Percentiles rank a stretch among this genome's conserved stretches.
These are phyloP conservation scores for Pseudoperonospora humuli DNA, from an alignment of 352 stramenopile species.

Conservation along the genomic window DNA sequence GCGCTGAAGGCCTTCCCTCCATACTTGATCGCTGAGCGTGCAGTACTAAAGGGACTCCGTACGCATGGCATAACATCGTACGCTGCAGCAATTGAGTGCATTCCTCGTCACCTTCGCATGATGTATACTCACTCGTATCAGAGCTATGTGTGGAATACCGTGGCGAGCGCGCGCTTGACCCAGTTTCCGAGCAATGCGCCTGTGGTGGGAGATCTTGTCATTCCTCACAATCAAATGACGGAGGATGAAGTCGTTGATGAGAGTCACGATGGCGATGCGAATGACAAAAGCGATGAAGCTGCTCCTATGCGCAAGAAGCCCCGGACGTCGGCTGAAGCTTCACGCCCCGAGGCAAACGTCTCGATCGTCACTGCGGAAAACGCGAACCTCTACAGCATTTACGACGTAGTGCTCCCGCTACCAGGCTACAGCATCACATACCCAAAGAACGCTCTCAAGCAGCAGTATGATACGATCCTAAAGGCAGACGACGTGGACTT, in stretches of 20 bases:
- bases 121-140: constrained; percentile 92
- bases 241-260: constrained; percentile 35
- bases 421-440: constrained; percentile 88
- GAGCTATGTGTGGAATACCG: constrained; percentile 94
- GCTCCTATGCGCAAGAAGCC: constrained; percentile 16
- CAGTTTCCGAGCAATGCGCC: constrained; percentile 54
- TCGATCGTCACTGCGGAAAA: constrained; percentile 85
- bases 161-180: constrained; percentile 86
- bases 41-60: constrained; percentile 55
- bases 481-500: constrained; percentile 62
- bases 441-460: constrained; percentile 77
- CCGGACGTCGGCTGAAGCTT: constrained; percentile 32
- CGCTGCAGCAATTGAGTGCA: constrained; percentile 58
- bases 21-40: constrained; percentile 77
- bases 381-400: constrained; percentile 84
- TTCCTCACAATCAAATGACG: constrained; percentile 33
- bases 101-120: constrained; percentile 83
- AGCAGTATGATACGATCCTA: constrained; percentile 58
- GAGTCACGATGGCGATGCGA: constrained; percentile 4
- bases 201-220: constrained; percentile 89
- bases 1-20: constrained; percentile 60
- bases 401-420: constrained; percentile 95
- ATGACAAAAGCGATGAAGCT: constrained; percentile 21
- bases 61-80: constrained; percentile 49
- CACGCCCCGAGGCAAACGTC: constrained; percentile 12